Evolutionary conservation across 2,329 filamentous ascomycete genomes (phyloP), one percentile per base, ranked within the genome.

Genomic region (Clarireedia hainanense): DNA sequence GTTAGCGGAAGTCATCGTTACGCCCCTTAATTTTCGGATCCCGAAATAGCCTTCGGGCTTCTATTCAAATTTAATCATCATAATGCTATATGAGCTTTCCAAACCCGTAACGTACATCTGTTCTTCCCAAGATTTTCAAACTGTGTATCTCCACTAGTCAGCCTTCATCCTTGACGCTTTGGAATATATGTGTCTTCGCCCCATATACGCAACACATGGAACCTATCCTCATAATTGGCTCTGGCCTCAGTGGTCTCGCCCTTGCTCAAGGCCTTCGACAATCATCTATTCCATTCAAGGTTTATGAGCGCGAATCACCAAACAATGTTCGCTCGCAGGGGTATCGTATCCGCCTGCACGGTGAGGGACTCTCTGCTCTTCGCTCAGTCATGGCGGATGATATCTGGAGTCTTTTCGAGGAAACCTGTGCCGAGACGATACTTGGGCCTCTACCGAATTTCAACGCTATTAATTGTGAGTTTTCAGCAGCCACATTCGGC

Each of bases 291-390:
- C 5, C 10, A 20, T 24, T 52, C 20, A 15, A 6, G 15, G 34
- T 52, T 9, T 52, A 46, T 52, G 50, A 52, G 26, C 17, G 50
- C 24, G 50, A 52, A 17, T 12, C 15, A 17, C 12, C n/a, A 26
- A 9, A 36, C 4, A 17, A 52, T 37, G 10, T n/a, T 4, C 50
- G 50, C 6, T 7, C 23, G 14, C 50, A 52, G 23, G 73, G 72
- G 2, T 74, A 74, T 56, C 67, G 73, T 17, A 58, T 74, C 1
- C 63, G 65, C 5, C 59, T 72, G 10, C 61, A 57, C 4, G 57
- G 56, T 24, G 61, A 64, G 10, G 68, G 68, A 1, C 60, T 60
- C 6, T 48, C 57, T 14, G 63, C 61, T 0, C 54, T 63, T 45
- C 52, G 57, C 24, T 20, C 57, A 1, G 48, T 55, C 24, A 48